Evolutionary conservation across 306 rosid species (phyloP), one percentile per base, ranked within the genome.

Genomic region (Rubus parviflorus): DNA sequence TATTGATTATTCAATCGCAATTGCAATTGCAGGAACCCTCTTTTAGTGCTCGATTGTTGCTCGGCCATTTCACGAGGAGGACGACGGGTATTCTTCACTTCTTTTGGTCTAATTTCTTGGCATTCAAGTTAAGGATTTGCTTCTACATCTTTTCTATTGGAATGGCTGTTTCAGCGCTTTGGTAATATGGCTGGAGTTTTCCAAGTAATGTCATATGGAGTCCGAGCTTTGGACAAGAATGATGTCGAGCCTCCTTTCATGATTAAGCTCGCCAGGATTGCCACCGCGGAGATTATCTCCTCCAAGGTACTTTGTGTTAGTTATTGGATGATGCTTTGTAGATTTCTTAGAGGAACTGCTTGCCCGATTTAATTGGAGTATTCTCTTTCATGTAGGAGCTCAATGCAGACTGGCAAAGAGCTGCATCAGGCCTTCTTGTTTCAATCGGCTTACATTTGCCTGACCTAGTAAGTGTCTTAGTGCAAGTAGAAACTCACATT

Each of bases 181-280:
- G 97, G 98, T 17, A 92, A 94, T 62, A 88, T 94, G 91, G 97
- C 97, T n/a, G 98, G 97, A 52, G 85, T 91, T 81, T 94, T 92
- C 80, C 93, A 89, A 90, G 97, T 94, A 57, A 94, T 94, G 97
- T 89, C 98, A 47, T 89, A 84, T 47, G 98, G 93, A 73, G 97
- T 94, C 51, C 83, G 88, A 61, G 94, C 95, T 46, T 85, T 94
- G 64, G 93, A 90, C 58, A 62, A 77, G 58, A 75, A 83, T 17
- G 90, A 90, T 3, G 91, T 89, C 8, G 98, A 94, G 80, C 62
- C 94, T 77, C 66, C 84, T 80, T 94, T 92, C 81, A 89, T 92
- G 97, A 53, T 83, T 3, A 94, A 88, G 88, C 92, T 94, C 6
- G 98, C 98, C 2, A 94, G 92, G 90, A 90, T 94, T 81, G 91